These are phyloP conservation scores for Monilinia vaccinii-corymbosi DNA, from an alignment of 2,329 filamentous ascomycete genomes.

Conservation along the genomic window DNA sequence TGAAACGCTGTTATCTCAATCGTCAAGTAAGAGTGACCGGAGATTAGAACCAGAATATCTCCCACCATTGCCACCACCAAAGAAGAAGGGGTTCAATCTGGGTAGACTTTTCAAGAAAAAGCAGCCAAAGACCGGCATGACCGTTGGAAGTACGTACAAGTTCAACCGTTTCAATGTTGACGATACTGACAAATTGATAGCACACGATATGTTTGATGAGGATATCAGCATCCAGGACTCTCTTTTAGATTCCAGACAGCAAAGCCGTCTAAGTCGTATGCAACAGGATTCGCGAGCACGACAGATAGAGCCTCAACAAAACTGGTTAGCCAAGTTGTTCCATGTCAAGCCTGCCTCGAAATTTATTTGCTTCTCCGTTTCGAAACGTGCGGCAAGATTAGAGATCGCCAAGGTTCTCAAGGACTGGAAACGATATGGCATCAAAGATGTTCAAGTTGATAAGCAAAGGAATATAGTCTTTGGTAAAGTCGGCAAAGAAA, in stretches of 20 bases:
- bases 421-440: constrained; percentile 52
- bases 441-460: constrained; percentile 69
- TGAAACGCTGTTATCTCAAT: constrained; percentile 13
- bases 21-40: constrained; percentile 13
- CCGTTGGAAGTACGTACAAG: constrained; percentile 22
- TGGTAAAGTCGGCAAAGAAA: constrained; percentile 64
- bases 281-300: constrained; percentile 19
- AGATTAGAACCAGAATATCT: constrained; percentile 6
- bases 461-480: constrained; percentile 72
- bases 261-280: constrained; percentile 11
- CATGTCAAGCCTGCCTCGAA: constrained; percentile 75
- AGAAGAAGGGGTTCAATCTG: constrained; percentile 26
- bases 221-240: constrained; percentile 21
- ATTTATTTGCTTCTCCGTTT: constrained; percentile 65
- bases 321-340: constrained; percentile 84
- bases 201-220: constrained; percentile 24
- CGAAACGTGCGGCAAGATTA: constrained; percentile 63
- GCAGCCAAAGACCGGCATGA: constrained; percentile 22
- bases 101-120: constrained; percentile 27
- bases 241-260: constrained; percentile 17
- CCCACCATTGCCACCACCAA: constrained; percentile 11
- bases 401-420: constrained; percentile 67
- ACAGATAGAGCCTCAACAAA: constrained; percentile 60
- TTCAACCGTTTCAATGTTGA: neutral
- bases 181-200: constrained; percentile 10